A percentile compares a stretch with the other conserved stretches of the same genome.
These are phyloP conservation scores for Suillus subalutaceus DNA, from an alignment of 768 basidiomycete genomes.

Conservation along the genomic window DNA sequence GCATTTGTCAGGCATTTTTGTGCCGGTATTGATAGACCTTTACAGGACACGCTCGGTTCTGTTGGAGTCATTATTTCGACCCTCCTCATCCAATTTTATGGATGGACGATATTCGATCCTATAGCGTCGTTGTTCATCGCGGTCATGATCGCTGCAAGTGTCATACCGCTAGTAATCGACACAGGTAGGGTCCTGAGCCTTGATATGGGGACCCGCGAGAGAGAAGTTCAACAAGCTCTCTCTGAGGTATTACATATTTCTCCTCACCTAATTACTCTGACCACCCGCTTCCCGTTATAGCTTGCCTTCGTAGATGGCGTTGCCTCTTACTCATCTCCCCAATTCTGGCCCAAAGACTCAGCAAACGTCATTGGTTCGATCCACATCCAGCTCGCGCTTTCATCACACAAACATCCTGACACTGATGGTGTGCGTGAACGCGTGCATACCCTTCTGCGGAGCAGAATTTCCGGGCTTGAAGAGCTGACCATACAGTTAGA, in stretches of 20 bases:
- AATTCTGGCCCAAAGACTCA: conserved; percentile 97
- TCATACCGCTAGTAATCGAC: conserved; percentile 93
- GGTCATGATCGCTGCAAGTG: conserved; percentile 90
- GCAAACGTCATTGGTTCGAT: conserved; percentile 86
- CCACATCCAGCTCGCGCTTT: conserved; percentile 81
- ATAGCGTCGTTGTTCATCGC: conserved; percentile 98
- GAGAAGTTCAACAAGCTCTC: conserved; percentile 58
- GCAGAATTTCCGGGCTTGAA: conserved; percentile 77
- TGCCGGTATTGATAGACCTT: conserved; percentile 14
- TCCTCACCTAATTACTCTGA: not conserved
- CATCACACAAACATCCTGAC: conserved; percentile 60
- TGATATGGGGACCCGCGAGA: conserved; percentile 72
- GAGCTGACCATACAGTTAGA: conserved; percentile 93
- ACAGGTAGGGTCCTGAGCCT: conserved; percentile 86
- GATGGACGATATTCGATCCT: conserved; percentile 99
- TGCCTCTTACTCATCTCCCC: conserved; percentile 74
- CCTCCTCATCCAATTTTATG: conserved; percentile 91
- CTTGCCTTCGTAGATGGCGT: conserved; percentile 78
- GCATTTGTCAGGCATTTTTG: conserved; percentile 25
- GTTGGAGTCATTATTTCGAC: conserved; percentile 99
- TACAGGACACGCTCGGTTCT: conserved; percentile 90
- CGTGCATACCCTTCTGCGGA: conserved; percentile 73
- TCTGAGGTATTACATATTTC: conserved; percentile 52
- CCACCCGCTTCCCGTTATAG: conserved; percentile 40
- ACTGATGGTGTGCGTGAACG: conserved; percentile 74